Evolutionary conservation across 441 rosid genomes (phyloP).

Genomic region (Erodium texanum): DNA sequence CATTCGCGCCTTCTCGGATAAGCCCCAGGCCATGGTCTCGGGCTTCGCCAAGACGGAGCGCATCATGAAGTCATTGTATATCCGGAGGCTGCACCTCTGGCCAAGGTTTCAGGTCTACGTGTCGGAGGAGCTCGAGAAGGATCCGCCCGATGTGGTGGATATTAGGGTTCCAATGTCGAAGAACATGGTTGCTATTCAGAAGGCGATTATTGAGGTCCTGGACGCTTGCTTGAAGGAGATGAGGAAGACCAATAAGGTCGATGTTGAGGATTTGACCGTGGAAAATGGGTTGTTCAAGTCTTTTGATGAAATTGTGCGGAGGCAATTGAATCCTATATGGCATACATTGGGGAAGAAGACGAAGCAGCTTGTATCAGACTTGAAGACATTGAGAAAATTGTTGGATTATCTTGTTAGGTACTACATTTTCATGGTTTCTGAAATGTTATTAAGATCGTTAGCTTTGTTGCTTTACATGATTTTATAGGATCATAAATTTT

Average conservation of each 20-base stretch:
- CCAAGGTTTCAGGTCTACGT: conserved; percentile 97
- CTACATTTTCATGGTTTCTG: background rate
- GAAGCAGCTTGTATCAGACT: conserved; percentile 91
- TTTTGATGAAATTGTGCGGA: conserved; percentile 93
- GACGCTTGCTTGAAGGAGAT: conserved; percentile 94
- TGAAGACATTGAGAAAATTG: conserved; percentile 90
- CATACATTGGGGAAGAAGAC: conserved; percentile 89
- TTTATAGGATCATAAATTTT: background rate
- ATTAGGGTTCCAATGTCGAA: conserved; percentile 79
- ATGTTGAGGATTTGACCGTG: conserved; percentile 87
- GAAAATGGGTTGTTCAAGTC: conserved; percentile 96
- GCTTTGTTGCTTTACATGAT: background rate
- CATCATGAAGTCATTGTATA: conserved; percentile 61
- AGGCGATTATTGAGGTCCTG: conserved; percentile 79
- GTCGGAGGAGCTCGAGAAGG: conserved; percentile 72
- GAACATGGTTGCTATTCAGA: conserved; percentile 83
- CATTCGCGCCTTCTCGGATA: conserved; percentile 68
- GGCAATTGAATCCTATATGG: conserved; percentile 97
- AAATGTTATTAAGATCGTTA: background rate
- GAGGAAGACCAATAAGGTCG: conserved; percentile 91
- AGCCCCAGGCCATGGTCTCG: conserved; percentile 75
- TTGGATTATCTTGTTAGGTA: conserved; percentile 97
- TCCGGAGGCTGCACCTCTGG: conserved; percentile 69
- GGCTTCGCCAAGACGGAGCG: conserved; percentile 89
- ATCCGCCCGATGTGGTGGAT: conserved; percentile 80